phyloP scores from a whole-genome alignment of 2,329 filamentous ascomycete genomes.

The Aspergillus costaricaensis region DNA sequence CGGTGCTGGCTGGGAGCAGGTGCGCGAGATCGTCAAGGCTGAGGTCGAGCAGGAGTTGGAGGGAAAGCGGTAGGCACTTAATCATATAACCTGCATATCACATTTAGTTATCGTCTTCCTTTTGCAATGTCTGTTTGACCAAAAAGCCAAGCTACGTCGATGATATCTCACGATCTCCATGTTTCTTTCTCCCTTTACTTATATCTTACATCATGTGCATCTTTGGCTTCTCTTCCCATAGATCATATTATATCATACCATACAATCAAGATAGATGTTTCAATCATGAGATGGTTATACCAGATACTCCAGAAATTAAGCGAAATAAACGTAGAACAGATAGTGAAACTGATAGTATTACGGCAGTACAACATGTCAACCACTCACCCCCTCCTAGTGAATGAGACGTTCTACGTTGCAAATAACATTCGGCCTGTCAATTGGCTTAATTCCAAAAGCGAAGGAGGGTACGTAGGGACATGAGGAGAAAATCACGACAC shows the following conservation, averaged over 20 bases:
- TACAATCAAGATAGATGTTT: too few relatives aligned
- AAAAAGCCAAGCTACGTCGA: conserved; percentile 4
- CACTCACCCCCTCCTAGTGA: too few relatives aligned
- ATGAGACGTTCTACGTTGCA: too few relatives aligned
- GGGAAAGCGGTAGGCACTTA: conserved; percentile 22
- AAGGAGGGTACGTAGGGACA: too few relatives aligned
- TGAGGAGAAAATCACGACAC: too few relatives aligned
- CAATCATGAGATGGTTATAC: too few relatives aligned
- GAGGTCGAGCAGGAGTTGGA: conserved; percentile 60
- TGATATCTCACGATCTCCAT: conserved; percentile 1
- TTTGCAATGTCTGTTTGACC: neutral
- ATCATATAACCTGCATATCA: neutral
- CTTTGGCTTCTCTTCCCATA: neutral
- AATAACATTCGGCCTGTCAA: too few relatives aligned
- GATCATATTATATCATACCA: neutral
- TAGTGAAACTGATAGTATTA: too few relatives aligned
- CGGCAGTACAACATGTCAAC: too few relatives aligned
- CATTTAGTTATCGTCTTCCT: conserved; percentile 35
- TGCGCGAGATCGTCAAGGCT: conserved; percentile 72
- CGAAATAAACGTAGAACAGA: too few relatives aligned
- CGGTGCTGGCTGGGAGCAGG: conserved; percentile 67
- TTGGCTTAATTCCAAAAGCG: too few relatives aligned
- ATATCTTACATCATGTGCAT: neutral
- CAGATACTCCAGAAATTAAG: too few relatives aligned
- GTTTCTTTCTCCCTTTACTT: neutral